Conservation (phyloP, 1,139 yeast species). For the Diutina siamensis region DNA sequence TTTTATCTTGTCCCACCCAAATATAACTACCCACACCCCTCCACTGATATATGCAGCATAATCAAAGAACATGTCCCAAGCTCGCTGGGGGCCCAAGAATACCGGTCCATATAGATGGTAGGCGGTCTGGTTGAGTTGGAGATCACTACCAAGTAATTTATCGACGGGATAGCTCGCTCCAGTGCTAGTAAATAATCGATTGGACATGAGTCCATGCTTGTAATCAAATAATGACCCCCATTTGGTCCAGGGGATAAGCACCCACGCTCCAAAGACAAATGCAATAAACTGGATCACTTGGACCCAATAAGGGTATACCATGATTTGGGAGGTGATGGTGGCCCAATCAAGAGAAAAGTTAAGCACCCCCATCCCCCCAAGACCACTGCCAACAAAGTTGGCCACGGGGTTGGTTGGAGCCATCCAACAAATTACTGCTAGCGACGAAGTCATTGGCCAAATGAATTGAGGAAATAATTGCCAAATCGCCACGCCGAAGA, state of each 20-base stretch:
- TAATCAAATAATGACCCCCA: conserved; percentile 14
- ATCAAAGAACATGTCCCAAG: conserved; percentile 41
- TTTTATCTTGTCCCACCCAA: conserved; percentile 19
- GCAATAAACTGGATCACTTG: conserved; percentile 32
- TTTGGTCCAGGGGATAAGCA: conserved; percentile 28
- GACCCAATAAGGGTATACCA: conserved; percentile 36
- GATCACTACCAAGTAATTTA: conserved; percentile 21
- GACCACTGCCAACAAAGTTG: conserved; percentile 32
- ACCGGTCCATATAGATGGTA: conserved; percentile 29
- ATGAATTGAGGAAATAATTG: conserved; percentile 31
- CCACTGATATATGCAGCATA: conserved; percentile 42
- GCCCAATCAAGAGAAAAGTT: conserved; percentile 36
- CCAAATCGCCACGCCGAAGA: conserved; percentile 12
- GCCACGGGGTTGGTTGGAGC: conserved; percentile 25
- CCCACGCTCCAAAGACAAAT: conserved; percentile 30
- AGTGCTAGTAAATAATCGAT: conserved; percentile 19
- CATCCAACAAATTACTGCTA: conserved; percentile 33
- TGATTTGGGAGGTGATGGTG: conserved; percentile 30
- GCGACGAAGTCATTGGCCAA: conserved; percentile 29
- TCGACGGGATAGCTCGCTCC: conserved; percentile 27
- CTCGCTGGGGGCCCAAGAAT: conserved; percentile 31
- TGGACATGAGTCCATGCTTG: conserved; percentile 16
- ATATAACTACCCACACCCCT: conserved; percentile 31
- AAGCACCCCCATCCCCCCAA: conserved; percentile 34
- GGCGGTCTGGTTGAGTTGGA: conserved; percentile 26